Percentiles rank a stretch among this genome's conserved stretches.
Conservation (phyloP, 805 yeast genomes). For the Saturnispora kantuleensis region DNA sequence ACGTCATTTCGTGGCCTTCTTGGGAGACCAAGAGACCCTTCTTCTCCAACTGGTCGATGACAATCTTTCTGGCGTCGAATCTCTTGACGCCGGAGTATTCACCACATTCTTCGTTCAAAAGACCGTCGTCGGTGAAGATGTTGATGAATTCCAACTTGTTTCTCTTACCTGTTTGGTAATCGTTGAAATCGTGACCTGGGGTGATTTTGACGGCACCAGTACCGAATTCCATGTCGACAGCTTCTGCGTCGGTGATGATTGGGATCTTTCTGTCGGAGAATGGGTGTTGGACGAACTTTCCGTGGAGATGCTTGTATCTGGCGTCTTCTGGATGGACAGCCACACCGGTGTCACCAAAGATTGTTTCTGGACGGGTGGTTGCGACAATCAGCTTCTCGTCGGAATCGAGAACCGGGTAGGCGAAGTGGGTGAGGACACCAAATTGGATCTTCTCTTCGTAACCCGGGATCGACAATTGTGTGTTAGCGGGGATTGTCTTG, state of each 20-base stretch:
- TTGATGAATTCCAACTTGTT: slow-evolving; percentile 79
- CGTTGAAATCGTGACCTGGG: slow-evolving; percentile 97
- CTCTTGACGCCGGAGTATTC: slow-evolving; percentile 87
- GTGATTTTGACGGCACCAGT: slow-evolving; percentile 99
- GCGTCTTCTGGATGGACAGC: slow-evolving; percentile 96
- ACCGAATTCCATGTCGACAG: slow-evolving; percentile 99
- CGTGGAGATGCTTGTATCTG: slow-evolving; percentile 90
- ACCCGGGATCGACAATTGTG: slow-evolving; percentile 76
- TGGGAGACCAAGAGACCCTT: slow-evolving; percentile 73
- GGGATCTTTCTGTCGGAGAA: slow-evolving; percentile 79
- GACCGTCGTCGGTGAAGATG: slow-evolving; percentile 87
- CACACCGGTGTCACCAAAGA: slow-evolving; percentile 95
- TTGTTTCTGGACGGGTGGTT: slow-evolving; percentile 97
- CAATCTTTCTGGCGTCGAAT: slow-evolving; percentile 84
- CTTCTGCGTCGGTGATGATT: slow-evolving; percentile 79
- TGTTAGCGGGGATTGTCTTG: slow-evolving; percentile 77
- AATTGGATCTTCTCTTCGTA: slow-evolving; percentile 87
- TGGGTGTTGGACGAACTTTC: slow-evolving; percentile 86
- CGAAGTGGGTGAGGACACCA: slow-evolving; percentile 94
- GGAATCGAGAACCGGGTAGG: slow-evolving; percentile 76
- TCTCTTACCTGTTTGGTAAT: slow-evolving; percentile 94
- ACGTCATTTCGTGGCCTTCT: slow-evolving; percentile 89
- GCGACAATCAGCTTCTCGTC: slow-evolving; percentile 88
- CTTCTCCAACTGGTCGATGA: slow-evolving; percentile 69
- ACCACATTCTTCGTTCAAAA: slow-evolving; percentile 86